A percentile compares a stretch with the other conserved stretches of the same genome.
These are phyloP conservation scores for Candida vartiovaarae DNA, from an alignment of 805 yeast species.

Conservation along the genomic window DNA sequence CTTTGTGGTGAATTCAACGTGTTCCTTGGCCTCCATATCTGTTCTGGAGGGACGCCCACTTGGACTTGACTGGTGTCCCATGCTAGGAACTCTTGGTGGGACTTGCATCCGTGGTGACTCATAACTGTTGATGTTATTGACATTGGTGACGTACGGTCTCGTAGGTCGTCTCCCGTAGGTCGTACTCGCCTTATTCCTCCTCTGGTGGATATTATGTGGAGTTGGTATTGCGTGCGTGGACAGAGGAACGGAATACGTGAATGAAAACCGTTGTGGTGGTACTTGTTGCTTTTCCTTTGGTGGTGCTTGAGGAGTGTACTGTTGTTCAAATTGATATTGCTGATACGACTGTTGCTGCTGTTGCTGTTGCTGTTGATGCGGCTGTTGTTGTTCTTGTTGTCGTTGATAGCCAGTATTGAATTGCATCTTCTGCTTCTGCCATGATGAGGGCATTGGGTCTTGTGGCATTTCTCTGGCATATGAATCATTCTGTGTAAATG, in stretches of 20 bases:
- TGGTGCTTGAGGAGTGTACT: neutral
- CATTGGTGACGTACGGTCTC: no score
- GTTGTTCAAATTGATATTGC: neutral
- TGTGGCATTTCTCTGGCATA: neutral
- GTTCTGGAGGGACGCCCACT: slow-evolving; percentile 16
- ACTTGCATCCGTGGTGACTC: no score
- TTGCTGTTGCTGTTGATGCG: neutral
- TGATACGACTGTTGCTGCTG: neutral
- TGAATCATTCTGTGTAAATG: neutral
- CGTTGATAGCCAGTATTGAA: neutral
- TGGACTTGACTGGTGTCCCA: neutral
- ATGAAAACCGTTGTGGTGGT: neutral
- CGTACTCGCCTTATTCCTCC: no score
- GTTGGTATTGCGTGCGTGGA: no score
- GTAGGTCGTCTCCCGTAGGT: no score
- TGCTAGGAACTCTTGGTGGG: no score
- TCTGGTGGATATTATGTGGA: no score
- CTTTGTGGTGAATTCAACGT: neutral
- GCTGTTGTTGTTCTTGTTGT: neutral
- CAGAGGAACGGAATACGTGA: neutral
- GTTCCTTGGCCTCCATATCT: slow-evolving; percentile 3
- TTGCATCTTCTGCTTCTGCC: slow-evolving; percentile 6
- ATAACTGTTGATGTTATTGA: no score
- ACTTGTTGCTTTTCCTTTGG: neutral
- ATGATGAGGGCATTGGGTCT: slow-evolving; percentile 4